A percentile compares a stretch with the other conserved stretches of the same genome.
Conservation (phyloP, 768 basidiomycete genomes). For the Artomyces pyxidatus region DNA sequence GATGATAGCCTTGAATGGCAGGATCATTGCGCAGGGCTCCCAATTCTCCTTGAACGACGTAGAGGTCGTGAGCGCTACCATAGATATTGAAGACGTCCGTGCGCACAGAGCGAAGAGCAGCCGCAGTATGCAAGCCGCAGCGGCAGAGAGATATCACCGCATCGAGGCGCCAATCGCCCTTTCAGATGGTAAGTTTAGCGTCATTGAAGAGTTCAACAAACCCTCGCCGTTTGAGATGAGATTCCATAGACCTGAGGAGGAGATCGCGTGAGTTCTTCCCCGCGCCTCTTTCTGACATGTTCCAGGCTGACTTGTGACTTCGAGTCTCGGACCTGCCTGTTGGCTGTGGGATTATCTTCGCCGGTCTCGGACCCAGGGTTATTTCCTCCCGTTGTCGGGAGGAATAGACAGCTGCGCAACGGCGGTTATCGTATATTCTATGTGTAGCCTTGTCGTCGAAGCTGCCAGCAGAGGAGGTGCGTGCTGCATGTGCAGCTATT, state of each 20-base stretch:
- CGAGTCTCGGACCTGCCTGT: slow-evolving; percentile 90
- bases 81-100: slow-evolving; percentile 96
- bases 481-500: no score
- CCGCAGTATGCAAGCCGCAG: slow-evolving; percentile 84
- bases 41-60: slow-evolving; percentile 96
- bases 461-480: slow-evolving; percentile 68
- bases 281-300: not conserved
- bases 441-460: slow-evolving; percentile 86
- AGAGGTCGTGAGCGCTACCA: slow-evolving; percentile 91
- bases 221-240: slow-evolving; percentile 36
- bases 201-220: slow-evolving; percentile 29
- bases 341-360: slow-evolving; percentile 99
- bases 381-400: slow-evolving; percentile 91
- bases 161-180: slow-evolving; percentile 78
- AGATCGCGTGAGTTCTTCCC: slow-evolving; percentile 78
- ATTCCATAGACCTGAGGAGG: slow-evolving; percentile 89
- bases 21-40: slow-evolving; percentile 87
- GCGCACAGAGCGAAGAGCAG: slow-evolving; percentile 80
- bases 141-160: slow-evolving; percentile 66
- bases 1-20: slow-evolving; percentile 92
- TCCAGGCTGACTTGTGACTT: not conserved
- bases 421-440: slow-evolving; percentile 90
- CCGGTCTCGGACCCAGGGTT: slow-evolving; percentile 87
- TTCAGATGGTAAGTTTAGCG: slow-evolving; percentile 66
- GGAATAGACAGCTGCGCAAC: slow-evolving; percentile 98